Base-by-base conservation (phyloP, 805 yeast genomes). In the Middelhovenomyces tepae region DNA sequence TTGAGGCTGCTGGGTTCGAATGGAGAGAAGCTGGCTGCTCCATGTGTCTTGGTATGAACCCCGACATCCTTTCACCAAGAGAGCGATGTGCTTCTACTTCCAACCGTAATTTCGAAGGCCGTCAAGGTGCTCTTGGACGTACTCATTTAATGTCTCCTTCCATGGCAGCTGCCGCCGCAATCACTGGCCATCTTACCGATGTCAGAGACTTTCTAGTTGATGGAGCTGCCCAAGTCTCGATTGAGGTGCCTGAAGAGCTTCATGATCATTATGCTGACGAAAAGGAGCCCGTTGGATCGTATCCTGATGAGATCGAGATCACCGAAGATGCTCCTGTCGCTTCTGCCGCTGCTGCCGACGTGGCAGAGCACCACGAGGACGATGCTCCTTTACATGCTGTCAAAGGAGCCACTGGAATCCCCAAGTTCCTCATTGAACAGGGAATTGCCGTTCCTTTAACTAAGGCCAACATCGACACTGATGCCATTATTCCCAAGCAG, bases 11-110 rank as follows among this genome's bases (percentile, higher is more conserved):
- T 32, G 97, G 95, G 14, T 91, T 91, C 55, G 89, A 83, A 49
- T 91, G 98, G 98, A 80, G 98, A 68, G 98, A 91, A 66, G 97
- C 98, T 45, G 98, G 98, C 41, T 91, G 98, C 65, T 89, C 97
- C 26, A 91, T 91, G 98, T 91, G 98, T 67, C 72, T 91, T 34
- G 98, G 98, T 61, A 91, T 91, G 98, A 91, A 91, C 65, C 96
- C 97, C 27, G 98, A 91, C 66, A 89, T 91, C 50, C 72, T 91
- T 54, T 73, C 77, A 42, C 98, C 98, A 25, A 75, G 81, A 54
- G 98, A 91, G 63, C 78, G 98, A 65, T 91, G 98, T 67, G 98
- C 98, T 6, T 87, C 97, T 9, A 91, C 98, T 13, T 89, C 97
- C 15, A 91, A 91, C 71, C 81, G 98, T 72, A 91, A 91, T 67